Conservation (phyloP, 2,329 filamentous ascomycete species). For the Colletotrichum sidae region DNA sequence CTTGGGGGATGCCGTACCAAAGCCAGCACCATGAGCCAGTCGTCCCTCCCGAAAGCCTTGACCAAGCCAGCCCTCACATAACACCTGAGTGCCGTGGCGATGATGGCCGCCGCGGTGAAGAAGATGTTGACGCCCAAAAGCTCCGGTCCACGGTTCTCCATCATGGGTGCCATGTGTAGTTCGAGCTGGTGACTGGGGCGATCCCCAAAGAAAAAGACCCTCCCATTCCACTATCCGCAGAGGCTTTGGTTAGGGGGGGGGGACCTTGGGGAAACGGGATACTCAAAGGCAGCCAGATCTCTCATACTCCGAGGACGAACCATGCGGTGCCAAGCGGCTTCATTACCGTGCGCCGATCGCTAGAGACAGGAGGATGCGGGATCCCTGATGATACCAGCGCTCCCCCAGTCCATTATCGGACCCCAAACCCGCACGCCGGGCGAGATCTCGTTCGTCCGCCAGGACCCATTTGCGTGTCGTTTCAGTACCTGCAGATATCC, state of each 20-base stretch:
- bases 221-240: constrained; percentile 20
- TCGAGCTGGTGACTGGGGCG: constrained; percentile 10
- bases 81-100: constrained; percentile 46
- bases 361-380: not conserved
- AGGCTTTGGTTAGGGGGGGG: constrained; percentile 1
- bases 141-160: constrained; percentile 48
- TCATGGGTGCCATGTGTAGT: constrained; percentile 23
- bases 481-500: no score
- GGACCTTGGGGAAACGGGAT: not conserved
- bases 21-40: constrained; percentile 53
- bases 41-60: constrained; percentile 53
- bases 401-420: not conserved
- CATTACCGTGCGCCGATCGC: constrained; percentile 2
- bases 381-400: not conserved
- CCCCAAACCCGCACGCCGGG: not conserved
- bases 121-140: constrained; percentile 48
- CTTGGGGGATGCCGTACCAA: constrained; percentile 40
- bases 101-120: constrained; percentile 43
- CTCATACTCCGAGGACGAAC: constrained; percentile 6
- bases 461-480: not conserved
- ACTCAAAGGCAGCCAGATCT: not conserved
- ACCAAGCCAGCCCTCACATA: constrained; percentile 50
- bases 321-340: not conserved
- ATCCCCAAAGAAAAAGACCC: constrained; percentile 20
- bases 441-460: not conserved